These are phyloP conservation scores for Oryza meridionalis DNA, from an alignment of 176 grass and related monocot genomes.

Conservation along the genomic window DNA sequence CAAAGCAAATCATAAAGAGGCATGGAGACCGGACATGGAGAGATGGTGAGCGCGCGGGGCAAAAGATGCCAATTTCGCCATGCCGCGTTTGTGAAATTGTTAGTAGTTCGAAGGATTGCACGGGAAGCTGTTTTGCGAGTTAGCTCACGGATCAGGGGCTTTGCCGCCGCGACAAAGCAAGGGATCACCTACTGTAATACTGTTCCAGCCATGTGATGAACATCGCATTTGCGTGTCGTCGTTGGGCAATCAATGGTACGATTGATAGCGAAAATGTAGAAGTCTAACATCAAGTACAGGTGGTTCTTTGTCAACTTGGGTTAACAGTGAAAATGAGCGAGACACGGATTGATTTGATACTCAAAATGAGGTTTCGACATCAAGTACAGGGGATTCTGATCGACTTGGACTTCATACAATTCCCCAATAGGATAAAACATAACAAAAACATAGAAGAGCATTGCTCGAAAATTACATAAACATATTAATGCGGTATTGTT, in stretches of 20 bases:
- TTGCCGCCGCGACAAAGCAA: slow-evolving; percentile 42
- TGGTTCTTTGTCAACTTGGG: too few relatives aligned
- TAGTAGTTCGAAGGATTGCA: slow-evolving; percentile 31
- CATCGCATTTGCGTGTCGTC: neutral
- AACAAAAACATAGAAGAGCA: slow-evolving; percentile 24
- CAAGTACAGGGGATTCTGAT: neutral
- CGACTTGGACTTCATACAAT: slow-evolving; percentile 21
- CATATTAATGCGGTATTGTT: neutral
- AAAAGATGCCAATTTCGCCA: neutral
- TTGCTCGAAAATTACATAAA: slow-evolving; percentile 20
- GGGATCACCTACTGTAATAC: slow-evolving; percentile 14
- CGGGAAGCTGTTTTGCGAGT: slow-evolving; percentile 6
- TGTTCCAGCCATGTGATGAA: slow-evolving; percentile 28
- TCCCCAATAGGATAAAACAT: neutral
- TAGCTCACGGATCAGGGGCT: neutral
- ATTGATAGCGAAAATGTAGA: neutral
- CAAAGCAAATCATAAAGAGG: slow-evolving; percentile 16
- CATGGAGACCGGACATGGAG: neutral
- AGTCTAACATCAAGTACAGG: slow-evolving; percentile 16
- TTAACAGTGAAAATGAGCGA: neutral
- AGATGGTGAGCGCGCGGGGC: neutral
- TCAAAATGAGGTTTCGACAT: neutral
- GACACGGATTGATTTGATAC: neutral
- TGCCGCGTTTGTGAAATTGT: neutral
- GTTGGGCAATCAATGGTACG: neutral